phyloP scores from a whole-genome alignment of 768 basidiomycete genomes.

The Suillus discolor region DNA sequence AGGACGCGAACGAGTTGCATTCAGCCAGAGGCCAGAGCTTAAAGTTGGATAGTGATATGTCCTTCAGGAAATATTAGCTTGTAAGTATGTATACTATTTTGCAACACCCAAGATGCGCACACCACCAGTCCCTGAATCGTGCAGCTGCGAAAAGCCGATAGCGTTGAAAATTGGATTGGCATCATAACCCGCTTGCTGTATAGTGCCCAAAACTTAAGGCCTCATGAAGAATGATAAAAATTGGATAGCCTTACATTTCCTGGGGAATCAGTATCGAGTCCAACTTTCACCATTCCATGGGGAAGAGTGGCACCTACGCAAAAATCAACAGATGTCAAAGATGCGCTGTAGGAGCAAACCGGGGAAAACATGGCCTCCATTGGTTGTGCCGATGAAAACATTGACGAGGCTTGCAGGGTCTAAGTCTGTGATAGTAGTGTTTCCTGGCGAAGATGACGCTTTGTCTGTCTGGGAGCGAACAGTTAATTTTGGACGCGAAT shows the following conservation, averaged over 20 bases:
- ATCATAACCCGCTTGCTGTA: slow-evolving; percentile 43
- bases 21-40: slow-evolving; percentile 57
- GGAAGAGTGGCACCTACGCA: slow-evolving; percentile 59
- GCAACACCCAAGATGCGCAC: slow-evolving; percentile 33
- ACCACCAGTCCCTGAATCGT: slow-evolving; percentile 56
- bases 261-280: slow-evolving; percentile 68
- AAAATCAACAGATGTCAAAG: background rate
- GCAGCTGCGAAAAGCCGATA: slow-evolving; percentile 65
- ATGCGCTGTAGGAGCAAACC: slow-evolving; percentile 36
- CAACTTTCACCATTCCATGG: slow-evolving; percentile 71
- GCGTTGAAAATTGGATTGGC: slow-evolving; percentile 36
- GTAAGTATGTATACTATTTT: background rate
- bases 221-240: background rate
- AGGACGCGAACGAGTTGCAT: slow-evolving; percentile 56
- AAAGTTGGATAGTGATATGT: slow-evolving; percentile 59
- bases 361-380: slow-evolving; percentile 68
- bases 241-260: slow-evolving; percentile 45
- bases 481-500: slow-evolving; percentile 6
- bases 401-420: slow-evolving; percentile 41
- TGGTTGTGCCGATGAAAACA: slow-evolving; percentile 65
- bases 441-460: slow-evolving; percentile 2
- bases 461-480: background rate
- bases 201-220: background rate
- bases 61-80: slow-evolving; percentile 8
- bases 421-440: slow-evolving; percentile 2